Percentiles rank a stretch among this genome's conserved stretches.
phyloP scores from a whole-genome alignment of 495 filamentous ascomycete species.

The Podospora comata region DNA sequence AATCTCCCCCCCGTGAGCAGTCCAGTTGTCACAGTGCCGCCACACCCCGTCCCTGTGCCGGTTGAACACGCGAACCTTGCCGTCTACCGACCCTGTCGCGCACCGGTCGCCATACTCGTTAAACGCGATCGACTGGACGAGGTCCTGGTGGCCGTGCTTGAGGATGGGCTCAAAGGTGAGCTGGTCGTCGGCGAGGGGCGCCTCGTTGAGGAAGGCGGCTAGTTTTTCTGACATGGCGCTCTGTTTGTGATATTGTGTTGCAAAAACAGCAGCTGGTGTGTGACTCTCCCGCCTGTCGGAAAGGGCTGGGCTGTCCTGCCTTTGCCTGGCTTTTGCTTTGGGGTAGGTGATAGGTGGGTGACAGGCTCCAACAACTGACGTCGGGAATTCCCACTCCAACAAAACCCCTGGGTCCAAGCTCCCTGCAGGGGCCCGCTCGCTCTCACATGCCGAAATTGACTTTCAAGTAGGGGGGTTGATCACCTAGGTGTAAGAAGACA shows the following conservation, averaged over 20 bases:
- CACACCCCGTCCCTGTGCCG: conserved; percentile 69
- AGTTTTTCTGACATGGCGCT: conserved; percentile 21
- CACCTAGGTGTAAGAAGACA: not conserved
- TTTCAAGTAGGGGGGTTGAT: not conserved
- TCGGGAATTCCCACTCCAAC: not conserved
- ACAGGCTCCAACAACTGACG: not conserved
- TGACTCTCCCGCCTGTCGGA: not conserved
- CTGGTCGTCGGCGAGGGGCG: conserved; percentile 74
- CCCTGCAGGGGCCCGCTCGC: conserved; percentile 6
- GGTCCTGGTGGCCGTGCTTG: conserved; percentile 63
- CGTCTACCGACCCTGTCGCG: conserved; percentile 87
- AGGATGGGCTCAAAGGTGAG: conserved; percentile 49
- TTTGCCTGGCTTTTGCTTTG: not conserved
- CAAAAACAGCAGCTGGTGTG: not conserved
- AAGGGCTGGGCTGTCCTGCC: not conserved
- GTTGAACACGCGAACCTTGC: conserved; percentile 91
- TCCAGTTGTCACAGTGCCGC: conserved; percentile 82
- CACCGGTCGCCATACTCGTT: conserved; percentile 86
- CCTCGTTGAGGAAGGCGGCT: conserved; percentile 58
- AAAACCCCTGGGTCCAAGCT: conserved; percentile 26
- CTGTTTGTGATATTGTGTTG: not conserved
- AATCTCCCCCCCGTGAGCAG: conserved; percentile 87
- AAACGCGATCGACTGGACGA: conserved; percentile 64
- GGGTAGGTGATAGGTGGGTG: not conserved
- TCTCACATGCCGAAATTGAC: not conserved